phyloP scores from a whole-genome alignment of 2,329 filamentous ascomycete genomes.

The Pseudocercospora macadamiae region DNA sequence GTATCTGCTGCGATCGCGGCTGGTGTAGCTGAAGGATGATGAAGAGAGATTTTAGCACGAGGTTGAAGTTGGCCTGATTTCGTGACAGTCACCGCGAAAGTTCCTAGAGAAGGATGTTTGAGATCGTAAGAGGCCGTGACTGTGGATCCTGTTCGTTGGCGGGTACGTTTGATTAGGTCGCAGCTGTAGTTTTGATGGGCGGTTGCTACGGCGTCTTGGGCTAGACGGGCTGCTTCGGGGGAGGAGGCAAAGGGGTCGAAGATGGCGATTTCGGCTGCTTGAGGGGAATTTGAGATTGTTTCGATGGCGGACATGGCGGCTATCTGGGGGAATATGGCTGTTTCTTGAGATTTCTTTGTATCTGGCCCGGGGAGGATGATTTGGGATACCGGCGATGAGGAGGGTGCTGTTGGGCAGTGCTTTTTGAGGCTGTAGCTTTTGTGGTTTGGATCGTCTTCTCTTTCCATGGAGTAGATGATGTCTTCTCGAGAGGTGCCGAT shows the following conservation, averaged over 20 bases:
- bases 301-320: conserved; percentile 52
- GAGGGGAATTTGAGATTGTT: conserved; percentile 48
- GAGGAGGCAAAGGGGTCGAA: conserved; percentile 69
- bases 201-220: conserved; percentile 61
- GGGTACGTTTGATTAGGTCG: conserved; percentile 66
- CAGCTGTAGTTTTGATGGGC: conserved; percentile 71
- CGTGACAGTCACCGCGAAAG: conserved; percentile 45
- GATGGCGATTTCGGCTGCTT: conserved; percentile 58
- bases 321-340: conserved; percentile 50
- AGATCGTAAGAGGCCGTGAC: conserved; percentile 47
- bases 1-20: conserved; percentile 44
- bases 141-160: conserved; percentile 29
- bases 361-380: conserved; percentile 25
- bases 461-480: conserved; percentile 33
- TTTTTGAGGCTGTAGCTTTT: conserved; percentile 32
- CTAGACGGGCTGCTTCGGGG: conserved; percentile 62
- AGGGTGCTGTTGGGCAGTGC: conserved; percentile 26
- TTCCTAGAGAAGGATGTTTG: conserved; percentile 49
- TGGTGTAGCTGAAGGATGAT: conserved; percentile 44
- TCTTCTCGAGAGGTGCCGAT: conserved; percentile 29
- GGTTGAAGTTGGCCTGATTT: too few species aligned
- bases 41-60: conserved; percentile 38
- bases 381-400: conserved; percentile 29
- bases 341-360: conserved; percentile 14
- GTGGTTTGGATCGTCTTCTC: conserved; percentile 6